Evolutionary conservation across 257 asterid genomes (phyloP), one percentile per base, ranked within the genome.

Genomic region (Ballota nigra): DNA sequence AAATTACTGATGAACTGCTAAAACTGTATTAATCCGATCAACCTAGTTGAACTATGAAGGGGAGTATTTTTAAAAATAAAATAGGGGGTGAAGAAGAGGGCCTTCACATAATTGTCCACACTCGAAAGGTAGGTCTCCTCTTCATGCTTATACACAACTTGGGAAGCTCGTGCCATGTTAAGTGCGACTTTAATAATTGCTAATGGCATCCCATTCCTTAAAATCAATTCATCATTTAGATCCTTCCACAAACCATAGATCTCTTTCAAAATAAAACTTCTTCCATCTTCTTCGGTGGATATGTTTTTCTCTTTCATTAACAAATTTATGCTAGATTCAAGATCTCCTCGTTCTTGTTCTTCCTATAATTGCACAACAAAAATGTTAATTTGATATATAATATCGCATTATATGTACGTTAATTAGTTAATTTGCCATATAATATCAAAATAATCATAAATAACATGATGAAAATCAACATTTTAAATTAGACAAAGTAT

Each of bases 91-190:
- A 87, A 87, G 82, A 89, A 89, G 63, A 89, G 80, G 61, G 86
- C 80, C 81, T 85, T 78, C 18, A 87, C 93, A 61, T 89, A 87
- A 68, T 87, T 89, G 77, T 89, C 93, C 0, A 89, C 96, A 55
- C 85, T 89, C 2, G 88, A 87, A n/a, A 82, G 80, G 47, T 89
- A 89, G 4, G 81, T 70, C 47, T 85, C 84, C 51, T 83, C 89
- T 2, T 89, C 83, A 55, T 89, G 96, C 71, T 89, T 89, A 82
- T 89, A 89, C 57, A 89, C 91, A 6, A 89, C 89, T 75, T 85
- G 91, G 0, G 96, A 85, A 74, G 91, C 85, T 58, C 96, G 76
- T 0, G 96, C 93, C 96, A 89, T 89, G 77, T 89, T 87, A 36
- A 89, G 80, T 24, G 91, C 88, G 49, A 80, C 92, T 57, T 80